phyloP scores from a whole-genome alignment of 1,284 basidiomycete species.

The Pyrrhoderma lamaoense region DNA sequence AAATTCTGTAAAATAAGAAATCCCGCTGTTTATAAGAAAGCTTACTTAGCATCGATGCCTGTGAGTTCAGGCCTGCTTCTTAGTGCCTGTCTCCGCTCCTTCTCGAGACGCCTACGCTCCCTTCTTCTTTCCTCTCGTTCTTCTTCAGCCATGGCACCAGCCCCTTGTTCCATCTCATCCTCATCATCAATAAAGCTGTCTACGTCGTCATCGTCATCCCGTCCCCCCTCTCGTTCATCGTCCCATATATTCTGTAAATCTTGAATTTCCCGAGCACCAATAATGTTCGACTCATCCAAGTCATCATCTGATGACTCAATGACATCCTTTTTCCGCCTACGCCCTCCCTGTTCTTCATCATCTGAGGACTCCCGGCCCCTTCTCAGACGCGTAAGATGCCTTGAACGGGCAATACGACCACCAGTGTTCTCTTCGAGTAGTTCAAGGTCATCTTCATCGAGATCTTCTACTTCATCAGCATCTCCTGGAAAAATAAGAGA shows the following conservation, averaged over 20 bases:
- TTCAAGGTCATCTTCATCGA: conserved; percentile 95
- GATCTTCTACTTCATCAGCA: conserved; percentile 38
- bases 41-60: conserved; percentile 80
- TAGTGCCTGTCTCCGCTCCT: conserved; percentile 54
- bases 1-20: conserved; percentile 18
- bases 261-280: conserved; percentile 34
- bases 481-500: background rate
- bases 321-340: conserved; percentile 49
- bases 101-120: conserved; percentile 57
- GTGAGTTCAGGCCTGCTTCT: conserved; percentile 67
- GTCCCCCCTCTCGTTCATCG: conserved; percentile 56
- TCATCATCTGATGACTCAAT: conserved; percentile 70
- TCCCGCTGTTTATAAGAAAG: background rate
- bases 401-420: conserved; percentile 46
- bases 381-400: conserved; percentile 64
- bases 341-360: conserved; percentile 51
- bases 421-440: conserved; percentile 95
- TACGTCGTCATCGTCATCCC: conserved; percentile 61
- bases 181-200: conserved; percentile 90
- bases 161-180: conserved; percentile 77
- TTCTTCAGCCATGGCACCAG: conserved; percentile 61
- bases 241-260: conserved; percentile 84
- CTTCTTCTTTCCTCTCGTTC: conserved; percentile 67
- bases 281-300: conserved; percentile 41
- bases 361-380: conserved; percentile 56